A percentile compares a stretch with the other conserved stretches of the same genome.
Evolutionary conservation across 2,329 filamentous ascomycete species (phyloP).

Genomic region (Fusarium nygamai): DNA sequence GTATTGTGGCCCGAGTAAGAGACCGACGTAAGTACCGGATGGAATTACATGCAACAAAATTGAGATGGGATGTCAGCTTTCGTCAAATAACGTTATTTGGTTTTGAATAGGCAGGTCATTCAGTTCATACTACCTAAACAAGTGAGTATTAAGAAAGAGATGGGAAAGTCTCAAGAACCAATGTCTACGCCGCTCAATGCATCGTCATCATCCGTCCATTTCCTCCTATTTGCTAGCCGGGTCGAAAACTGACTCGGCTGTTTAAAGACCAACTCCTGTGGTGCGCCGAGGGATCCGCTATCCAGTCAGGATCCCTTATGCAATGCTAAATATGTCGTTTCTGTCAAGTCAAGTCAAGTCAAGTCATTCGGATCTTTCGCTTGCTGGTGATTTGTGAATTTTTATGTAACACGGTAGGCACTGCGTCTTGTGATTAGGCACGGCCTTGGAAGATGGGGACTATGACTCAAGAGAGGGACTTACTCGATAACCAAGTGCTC

Average conservation of each 20-base stretch:
- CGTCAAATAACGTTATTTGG: constrained; percentile 9
- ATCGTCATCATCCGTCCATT: constrained; percentile 25
- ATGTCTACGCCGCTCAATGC: constrained; percentile 38
- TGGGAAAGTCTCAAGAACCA: neutral
- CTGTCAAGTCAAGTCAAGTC: neutral
- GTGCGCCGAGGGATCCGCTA: constrained; percentile 37
- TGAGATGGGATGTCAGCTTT: constrained; percentile 28
- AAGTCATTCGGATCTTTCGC: constrained; percentile 4
- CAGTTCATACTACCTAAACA: constrained; percentile 19
- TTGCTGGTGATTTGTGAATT: constrained; percentile 4
- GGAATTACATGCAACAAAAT: neutral
- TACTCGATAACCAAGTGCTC: constrained; percentile 59
- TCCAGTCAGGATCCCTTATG: constrained; percentile 35
- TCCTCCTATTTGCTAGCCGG: constrained; percentile 26
- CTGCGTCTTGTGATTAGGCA: constrained; percentile 34
- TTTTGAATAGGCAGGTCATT: constrained; percentile 28
- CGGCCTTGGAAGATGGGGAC: neutral
- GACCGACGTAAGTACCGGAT: neutral
- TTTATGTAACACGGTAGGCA: constrained; percentile 49
- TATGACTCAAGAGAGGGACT: constrained; percentile 33
- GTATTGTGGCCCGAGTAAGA: neutral
- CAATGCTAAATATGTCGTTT: constrained; percentile 32
- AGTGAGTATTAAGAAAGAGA: constrained; percentile 17
- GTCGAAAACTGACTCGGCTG: constrained; percentile 29
- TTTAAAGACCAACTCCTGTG: constrained; percentile 28